These are phyloP conservation scores for Xylaria sp. DNA, from an alignment of 2,329 filamentous ascomycete genomes.

Conservation along the genomic window DNA sequence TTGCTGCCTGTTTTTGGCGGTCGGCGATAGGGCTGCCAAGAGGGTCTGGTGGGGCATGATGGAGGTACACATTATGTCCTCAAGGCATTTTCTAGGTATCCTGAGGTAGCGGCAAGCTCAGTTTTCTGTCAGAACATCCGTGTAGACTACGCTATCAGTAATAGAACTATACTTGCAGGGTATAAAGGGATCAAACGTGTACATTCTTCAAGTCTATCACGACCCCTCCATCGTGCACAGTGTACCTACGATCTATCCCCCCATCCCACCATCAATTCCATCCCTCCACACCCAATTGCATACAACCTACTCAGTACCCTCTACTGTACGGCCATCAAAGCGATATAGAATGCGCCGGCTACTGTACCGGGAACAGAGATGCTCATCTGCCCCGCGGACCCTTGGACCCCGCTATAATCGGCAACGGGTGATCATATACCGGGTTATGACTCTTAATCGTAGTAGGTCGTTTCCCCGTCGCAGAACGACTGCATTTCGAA, in stretches of 20 bases:
- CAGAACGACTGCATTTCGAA: conserved; percentile 1
- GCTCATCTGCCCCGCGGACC: conserved; percentile 18
- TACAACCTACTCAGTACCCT: no score
- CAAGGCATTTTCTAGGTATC: neutral
- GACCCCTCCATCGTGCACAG: neutral
- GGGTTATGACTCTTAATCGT: conserved; percentile 19
- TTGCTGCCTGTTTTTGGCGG: conserved; percentile 23
- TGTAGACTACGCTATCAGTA: no score
- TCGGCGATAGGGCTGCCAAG: conserved; percentile 12
- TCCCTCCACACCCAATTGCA: neutral
- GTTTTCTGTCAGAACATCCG: no score
- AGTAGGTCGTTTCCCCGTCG: neutral
- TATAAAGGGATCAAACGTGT: no score
- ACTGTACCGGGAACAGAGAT: neutral
- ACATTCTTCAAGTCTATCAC: no score
- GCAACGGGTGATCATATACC: conserved; percentile 6
- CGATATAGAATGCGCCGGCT: neutral
- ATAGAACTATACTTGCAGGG: no score
- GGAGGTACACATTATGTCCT: neutral
- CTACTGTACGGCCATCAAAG: neutral
- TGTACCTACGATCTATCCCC: neutral
- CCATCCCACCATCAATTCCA: neutral
- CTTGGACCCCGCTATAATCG: conserved; percentile 3
- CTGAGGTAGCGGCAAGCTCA: no score
- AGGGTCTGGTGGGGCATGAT: neutral